A percentile compares a stretch with the other conserved stretches of the same genome.
Evolutionary conservation across 1,284 basidiomycete genomes (phyloP).

Genomic region (Sporisorium sorghi): DNA sequence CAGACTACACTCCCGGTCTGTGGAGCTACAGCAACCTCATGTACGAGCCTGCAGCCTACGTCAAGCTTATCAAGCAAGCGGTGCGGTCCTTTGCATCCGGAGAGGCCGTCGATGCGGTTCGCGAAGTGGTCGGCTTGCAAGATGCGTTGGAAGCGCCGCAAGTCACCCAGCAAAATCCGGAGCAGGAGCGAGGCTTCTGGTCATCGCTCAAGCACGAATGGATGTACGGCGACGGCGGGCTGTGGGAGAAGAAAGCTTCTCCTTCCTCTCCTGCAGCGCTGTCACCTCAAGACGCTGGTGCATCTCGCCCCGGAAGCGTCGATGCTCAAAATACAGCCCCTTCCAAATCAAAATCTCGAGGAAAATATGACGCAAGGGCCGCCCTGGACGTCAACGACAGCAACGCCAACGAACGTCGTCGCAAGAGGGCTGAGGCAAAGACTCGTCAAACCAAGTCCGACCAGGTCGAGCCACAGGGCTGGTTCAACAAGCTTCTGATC

Average conservation of each 20-base stretch:
- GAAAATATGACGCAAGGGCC: constrained; percentile 37
- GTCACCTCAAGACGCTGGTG: not conserved
- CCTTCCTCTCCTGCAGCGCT: not conserved
- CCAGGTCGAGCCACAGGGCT: constrained; percentile 16
- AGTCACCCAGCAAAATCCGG: not conserved
- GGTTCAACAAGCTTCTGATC: constrained; percentile 32
- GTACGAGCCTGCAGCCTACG: constrained; percentile 48
- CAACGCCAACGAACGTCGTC: constrained; percentile 12
- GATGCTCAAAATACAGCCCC: not conserved
- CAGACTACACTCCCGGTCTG: constrained; percentile 22
- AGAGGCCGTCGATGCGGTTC: constrained; percentile 36
- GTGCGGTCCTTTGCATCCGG: constrained; percentile 50
- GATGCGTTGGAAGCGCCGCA: constrained; percentile 1
- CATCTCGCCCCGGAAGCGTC: too few species aligned
- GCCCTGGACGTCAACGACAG: constrained; percentile 18
- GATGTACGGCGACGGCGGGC: constrained; percentile 51
- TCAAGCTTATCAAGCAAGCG: constrained; percentile 47
- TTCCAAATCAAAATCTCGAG: constrained; percentile 7
- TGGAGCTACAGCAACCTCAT: constrained; percentile 40
- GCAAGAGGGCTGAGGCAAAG: constrained; percentile 5
- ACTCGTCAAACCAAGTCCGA: not conserved
- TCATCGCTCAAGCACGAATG: constrained; percentile 44
- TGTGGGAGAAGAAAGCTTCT: constrained; percentile 29
- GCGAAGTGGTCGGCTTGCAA: constrained; percentile 32
- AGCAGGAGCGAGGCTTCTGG: constrained; percentile 36